Conservation (phyloP, 2,329 filamentous ascomycete species). For the Stemphylium beticola region DNA sequence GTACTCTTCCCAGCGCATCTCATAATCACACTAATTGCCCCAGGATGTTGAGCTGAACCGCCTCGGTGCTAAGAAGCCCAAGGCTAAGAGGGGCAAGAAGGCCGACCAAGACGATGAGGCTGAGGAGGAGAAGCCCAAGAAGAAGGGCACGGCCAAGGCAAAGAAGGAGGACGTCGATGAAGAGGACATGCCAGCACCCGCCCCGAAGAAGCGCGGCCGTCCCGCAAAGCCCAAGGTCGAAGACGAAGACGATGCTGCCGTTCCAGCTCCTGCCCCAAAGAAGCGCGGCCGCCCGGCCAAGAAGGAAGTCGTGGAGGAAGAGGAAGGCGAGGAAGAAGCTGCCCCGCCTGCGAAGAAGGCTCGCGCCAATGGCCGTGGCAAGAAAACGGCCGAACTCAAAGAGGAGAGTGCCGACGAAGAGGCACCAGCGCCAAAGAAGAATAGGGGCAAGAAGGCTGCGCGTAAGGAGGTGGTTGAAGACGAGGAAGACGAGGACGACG, state of each 20-base stretch:
- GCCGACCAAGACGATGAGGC: constrained; percentile 26
- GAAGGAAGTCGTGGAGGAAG: constrained; percentile 31
- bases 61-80: constrained; percentile 62
- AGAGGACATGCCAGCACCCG: constrained; percentile 24
- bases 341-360: constrained; percentile 26
- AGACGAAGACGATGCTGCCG: constrained; percentile 29
- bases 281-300: constrained; percentile 27
- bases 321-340: constrained; percentile 28
- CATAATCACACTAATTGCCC: constrained; percentile 8
- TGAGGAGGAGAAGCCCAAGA: constrained; percentile 49
- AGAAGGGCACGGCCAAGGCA: constrained; percentile 49
- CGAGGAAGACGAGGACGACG: constrained; percentile 23
- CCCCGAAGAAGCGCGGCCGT: constrained; percentile 40
- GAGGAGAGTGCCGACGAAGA: constrained; percentile 18
- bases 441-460: constrained; percentile 12
- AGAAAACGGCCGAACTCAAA: constrained; percentile 12
- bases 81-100: constrained; percentile 38
- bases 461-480: constrained; percentile 11
- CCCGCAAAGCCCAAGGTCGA: constrained; percentile 17
- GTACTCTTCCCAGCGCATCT: constrained; percentile 40
- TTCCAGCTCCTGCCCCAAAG: constrained; percentile 37
- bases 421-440: constrained; percentile 41
- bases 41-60: constrained; percentile 78
- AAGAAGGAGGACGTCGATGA: constrained; percentile 39
- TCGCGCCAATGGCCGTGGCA: constrained; percentile 19